A percentile compares a stretch with the other conserved stretches of the same genome.
Conservation (phyloP, 2,329 filamentous ascomycete species). For the Neopestalotiopsis sp. region DNA sequence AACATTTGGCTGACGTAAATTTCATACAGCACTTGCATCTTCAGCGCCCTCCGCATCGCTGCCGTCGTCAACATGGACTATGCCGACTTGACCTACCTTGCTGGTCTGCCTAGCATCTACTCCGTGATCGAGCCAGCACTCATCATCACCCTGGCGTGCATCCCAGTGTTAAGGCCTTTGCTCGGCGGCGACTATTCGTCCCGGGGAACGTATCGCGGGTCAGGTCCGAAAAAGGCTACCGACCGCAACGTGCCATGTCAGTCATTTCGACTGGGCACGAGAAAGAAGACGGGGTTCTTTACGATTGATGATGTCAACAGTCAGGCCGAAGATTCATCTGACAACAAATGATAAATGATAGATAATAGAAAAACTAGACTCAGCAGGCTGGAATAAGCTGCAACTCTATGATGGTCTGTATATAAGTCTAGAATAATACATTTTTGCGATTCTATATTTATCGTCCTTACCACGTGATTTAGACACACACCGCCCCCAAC, state of each 20-base stretch:
- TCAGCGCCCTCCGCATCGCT: slow-evolving; percentile 11
- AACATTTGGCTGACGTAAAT: background rate
- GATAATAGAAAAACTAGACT: background rate
- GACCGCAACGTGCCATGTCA: background rate
- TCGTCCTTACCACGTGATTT: background rate
- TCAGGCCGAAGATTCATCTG: background rate
- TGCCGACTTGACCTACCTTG: slow-evolving; percentile 14
- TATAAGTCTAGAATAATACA: too few relatives aligned
- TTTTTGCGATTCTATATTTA: too few relatives aligned
- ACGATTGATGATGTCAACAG: background rate
- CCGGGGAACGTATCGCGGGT: background rate
- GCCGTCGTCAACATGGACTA: slow-evolving; percentile 14
- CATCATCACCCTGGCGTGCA: slow-evolving; percentile 18
- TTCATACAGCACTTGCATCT: slow-evolving; percentile 3
- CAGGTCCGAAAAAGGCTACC: background rate
- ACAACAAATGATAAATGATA: background rate
- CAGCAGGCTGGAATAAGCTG: too few relatives aligned
- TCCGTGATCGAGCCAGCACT: slow-evolving; percentile 14
- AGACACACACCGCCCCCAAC: too few relatives aligned
- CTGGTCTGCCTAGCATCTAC: slow-evolving; percentile 5
- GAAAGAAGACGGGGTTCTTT: background rate
- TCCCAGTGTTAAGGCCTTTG: slow-evolving; percentile 17
- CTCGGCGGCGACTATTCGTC: background rate
- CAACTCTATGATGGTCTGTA: too few relatives aligned
- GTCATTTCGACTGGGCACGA: background rate